Base-by-base conservation (phyloP, 176 grass and related monocot genomes). In the Lolium multiflorum region DNA sequence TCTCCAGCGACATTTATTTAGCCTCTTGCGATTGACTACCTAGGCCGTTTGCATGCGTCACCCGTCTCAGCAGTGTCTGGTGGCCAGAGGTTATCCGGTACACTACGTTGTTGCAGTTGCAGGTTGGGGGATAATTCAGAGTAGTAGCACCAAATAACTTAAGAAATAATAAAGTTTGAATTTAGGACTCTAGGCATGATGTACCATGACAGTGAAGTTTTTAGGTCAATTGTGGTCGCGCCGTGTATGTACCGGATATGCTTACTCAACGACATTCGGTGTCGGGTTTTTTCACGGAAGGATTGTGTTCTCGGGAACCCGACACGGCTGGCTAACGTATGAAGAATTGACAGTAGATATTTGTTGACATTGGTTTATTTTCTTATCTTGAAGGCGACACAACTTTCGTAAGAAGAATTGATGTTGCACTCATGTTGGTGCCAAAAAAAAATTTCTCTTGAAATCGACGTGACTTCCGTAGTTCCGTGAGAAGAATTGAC, bases 51-150 rank as follows among this genome's bases (percentile, higher is more conserved):
- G 59, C 81, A 81, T 78, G 41, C 81, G 85, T 88, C 85, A 88
- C 21, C 28, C 52, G 76, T 59, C 85, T 78, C 76, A 67, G 20
- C 31, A 13, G 81, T 84, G 85, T 75, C 76, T 44, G 81, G 89
- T 43, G 82, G 85, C 52, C 28, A 84, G 85, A 84, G 47, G 89
- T 88, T 88, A 84, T 88, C 89, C 85, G 81, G 85, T 88, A 77
- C 85, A 83, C 72, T 80, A 70, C 81, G 85, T 88, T 87, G 89
- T 81, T 74, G 26, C 50, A 61, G 37, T 81, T 74, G 26, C 50
- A 61, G 37, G 55, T 18, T 17, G 62, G 49, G 41, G 49, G 52
- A 69, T 77, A 84, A 77, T 77, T 79, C 84, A 84, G 4, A 47
- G 47, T 75, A 55, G 9, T 75, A 1, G 74, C 3, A 88, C 85